Base-by-base conservation (phyloP, 805 yeast species). In the Ascoidea asiatica region DNA sequence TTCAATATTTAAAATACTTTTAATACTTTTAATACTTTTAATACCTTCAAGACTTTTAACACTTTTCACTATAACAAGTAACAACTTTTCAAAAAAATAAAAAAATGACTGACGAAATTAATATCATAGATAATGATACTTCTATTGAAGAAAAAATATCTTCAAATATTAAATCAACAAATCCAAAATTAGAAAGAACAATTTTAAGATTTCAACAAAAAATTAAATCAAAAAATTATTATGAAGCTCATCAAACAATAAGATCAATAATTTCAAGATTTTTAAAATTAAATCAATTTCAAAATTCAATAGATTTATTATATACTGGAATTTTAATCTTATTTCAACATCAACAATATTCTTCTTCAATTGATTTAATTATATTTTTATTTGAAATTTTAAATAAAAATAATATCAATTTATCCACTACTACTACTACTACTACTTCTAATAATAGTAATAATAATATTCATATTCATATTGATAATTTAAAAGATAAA, bases 211-310 rank as follows among this genome's bases (percentile, higher is more conserved):
- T 81, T 64, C 75, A 79, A 55, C 71, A 55, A 21, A 79, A 83
- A 54, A 81, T 90, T 50, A 74, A 72, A 43, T 72, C 72, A 42
- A 86, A 85, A 2, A 83, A 88, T 45, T 87, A 72, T 64, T 90
- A 90, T 59, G 98, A 92, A 59, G 97, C 97, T 0, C 96, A 90
- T 59, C 97, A 92, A 61, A 89, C 95, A 0, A 70, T 92, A 43
- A 70, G 96, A 56, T 87, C 97, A 5, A 83, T 90, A 44, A 84
- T 85, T 38, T 88, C 88, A 52, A 71, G 98, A 57, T 82, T 84
- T 56, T 81, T 83, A 39, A 76, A 84, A 50, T 58, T 78, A 20
- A 76, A 77, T 48, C 76, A 81, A 47, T 85, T 72, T 58, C 65
- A 62, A 2, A 80, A 81, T 37, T 95, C 97, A 7, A 70, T 77